phyloP scores from a whole-genome alignment of 164 flowering plant genomes.

The Macadamia integrifolia region DNA sequence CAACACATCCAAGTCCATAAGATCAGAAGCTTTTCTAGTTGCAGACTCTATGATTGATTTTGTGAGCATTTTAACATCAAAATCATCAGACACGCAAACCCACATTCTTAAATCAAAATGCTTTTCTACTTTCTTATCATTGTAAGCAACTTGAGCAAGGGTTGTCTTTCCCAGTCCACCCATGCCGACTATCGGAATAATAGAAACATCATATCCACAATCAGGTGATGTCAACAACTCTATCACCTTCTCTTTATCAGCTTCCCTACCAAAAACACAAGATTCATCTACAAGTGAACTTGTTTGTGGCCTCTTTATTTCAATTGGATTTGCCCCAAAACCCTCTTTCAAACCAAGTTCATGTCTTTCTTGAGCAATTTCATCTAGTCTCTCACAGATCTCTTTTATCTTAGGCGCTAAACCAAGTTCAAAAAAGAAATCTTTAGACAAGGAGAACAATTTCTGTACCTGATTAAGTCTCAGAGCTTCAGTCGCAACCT shows the following conservation, averaged over 20 bases:
- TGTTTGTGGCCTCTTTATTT: slow-evolving; percentile 2
- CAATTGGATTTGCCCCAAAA: not conserved
- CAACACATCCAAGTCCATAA: not conserved
- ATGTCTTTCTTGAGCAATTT: slow-evolving; percentile 6
- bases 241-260: slow-evolving; percentile 11
- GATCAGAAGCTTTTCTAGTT: not conserved
- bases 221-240: not conserved
- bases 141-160: slow-evolving; percentile 17
- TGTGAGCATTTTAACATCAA: not conserved
- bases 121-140: not conserved
- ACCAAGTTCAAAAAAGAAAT: not conserved
- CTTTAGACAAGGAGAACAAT: not conserved
- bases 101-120: slow-evolving; percentile 8
- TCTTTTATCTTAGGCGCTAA: slow-evolving; percentile 9
- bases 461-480: slow-evolving; percentile 5
- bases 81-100: slow-evolving; percentile 16
- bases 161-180: slow-evolving; percentile 28
- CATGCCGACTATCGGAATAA: slow-evolving; percentile 21
- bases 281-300: slow-evolving; percentile 3
- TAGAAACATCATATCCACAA: not conserved
- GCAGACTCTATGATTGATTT: slow-evolving; percentile 1
- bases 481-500: slow-evolving; percentile 1
- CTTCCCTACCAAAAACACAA: slow-evolving; percentile 18
- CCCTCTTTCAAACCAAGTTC: not conserved
- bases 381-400: slow-evolving; percentile 1